These are phyloP conservation scores for Arctium lappa DNA, from an alignment of 129 eudicot species.

Conservation along the genomic window DNA sequence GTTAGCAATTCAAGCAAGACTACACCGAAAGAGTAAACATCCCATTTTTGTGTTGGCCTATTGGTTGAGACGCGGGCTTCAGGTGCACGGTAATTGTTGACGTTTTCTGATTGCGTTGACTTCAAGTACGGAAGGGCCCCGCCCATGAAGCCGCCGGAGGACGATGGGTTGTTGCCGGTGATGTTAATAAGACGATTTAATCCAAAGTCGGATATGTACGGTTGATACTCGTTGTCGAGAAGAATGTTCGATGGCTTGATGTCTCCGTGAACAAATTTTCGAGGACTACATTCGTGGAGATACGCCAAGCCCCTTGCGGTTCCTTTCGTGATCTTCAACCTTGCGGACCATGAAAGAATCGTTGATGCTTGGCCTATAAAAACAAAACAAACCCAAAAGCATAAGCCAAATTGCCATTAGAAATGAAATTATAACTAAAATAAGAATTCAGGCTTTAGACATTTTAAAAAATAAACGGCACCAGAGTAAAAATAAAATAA, in stretches of 20 bases:
- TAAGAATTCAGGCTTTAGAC: too few species aligned
- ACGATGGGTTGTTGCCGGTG: conserved; percentile 86
- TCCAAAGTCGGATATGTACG: conserved; percentile 87
- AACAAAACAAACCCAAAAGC: neutral
- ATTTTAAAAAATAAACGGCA: too few species aligned
- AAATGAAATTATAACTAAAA: too few species aligned
- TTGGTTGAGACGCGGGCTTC: conserved; percentile 58
- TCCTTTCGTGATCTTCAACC: conserved; percentile 81
- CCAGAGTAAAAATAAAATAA: neutral
- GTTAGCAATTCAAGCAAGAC: conserved; percentile 80
- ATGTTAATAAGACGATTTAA: conserved; percentile 72
- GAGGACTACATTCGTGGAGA: conserved; percentile 96
- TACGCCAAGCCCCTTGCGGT: conserved; percentile 88
- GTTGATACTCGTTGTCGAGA: conserved; percentile 71
- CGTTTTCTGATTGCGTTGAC: conserved; percentile 47
- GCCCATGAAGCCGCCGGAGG: conserved; percentile 90
- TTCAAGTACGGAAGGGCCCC: conserved; percentile 84
- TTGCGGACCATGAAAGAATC: conserved; percentile 65
- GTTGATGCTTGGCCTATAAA: conserved; percentile 51
- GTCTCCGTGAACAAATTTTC: conserved; percentile 97
- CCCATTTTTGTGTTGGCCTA: conserved; percentile 91
- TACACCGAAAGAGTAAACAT: conserved; percentile 92
- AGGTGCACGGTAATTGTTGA: conserved; percentile 79
- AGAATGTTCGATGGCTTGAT: conserved; percentile 91
- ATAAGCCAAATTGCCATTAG: too few species aligned